Base-by-base conservation (phyloP, 371 early-diverging fungal species). In the Dinochytrium kinnereticum region DNA sequence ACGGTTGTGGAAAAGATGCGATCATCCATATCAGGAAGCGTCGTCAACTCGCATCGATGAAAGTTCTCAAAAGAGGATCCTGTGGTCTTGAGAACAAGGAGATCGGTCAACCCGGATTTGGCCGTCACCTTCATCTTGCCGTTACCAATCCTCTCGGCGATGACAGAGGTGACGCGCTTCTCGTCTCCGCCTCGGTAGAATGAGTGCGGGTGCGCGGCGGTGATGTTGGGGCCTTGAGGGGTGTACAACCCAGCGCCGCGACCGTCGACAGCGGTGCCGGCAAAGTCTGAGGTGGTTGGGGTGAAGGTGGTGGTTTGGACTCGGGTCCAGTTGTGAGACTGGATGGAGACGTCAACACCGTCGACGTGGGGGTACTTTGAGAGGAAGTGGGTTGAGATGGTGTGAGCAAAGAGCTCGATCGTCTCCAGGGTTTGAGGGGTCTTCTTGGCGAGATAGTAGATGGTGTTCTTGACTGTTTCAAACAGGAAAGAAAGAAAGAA, bases 1-100 rank as follows among this genome's bases (percentile, higher is more conserved):
- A 94, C 89, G 55, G 85, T 79, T 67, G 94, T 94, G 36, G 93
- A 92, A 72, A 94, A 87, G 77, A 94, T 88, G 76, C 94, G 92
- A 78, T 94, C 94, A 79, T 89, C 86, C 69, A 89, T 87, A 55
- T 91, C 92, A 10, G 87, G 87, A 69, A 94, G 84, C 26, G 92
- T 92, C 68, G 93, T 89, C 81, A 90, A 90, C 78, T 93, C 87
- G 79, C 92, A 93, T 72, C 83, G 84, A 80, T 90, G 87, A 82
- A 91, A 94, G 71, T 89, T 83, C 70, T 88, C 88, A 84, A 94
- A 94, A 64, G 92, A 86, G 19, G 94, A 94, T 64, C 93, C 93
- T 40, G 94, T 93, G 51, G 91, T 90, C 87, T 92, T 92, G 70
- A 92, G 84, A 55, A 92, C 89, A 40, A 88, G 74, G 51, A 92